Evolutionary conservation across 495 filamentous ascomycete species (phyloP).

Genomic region (Aspergillus wentii): DNA sequence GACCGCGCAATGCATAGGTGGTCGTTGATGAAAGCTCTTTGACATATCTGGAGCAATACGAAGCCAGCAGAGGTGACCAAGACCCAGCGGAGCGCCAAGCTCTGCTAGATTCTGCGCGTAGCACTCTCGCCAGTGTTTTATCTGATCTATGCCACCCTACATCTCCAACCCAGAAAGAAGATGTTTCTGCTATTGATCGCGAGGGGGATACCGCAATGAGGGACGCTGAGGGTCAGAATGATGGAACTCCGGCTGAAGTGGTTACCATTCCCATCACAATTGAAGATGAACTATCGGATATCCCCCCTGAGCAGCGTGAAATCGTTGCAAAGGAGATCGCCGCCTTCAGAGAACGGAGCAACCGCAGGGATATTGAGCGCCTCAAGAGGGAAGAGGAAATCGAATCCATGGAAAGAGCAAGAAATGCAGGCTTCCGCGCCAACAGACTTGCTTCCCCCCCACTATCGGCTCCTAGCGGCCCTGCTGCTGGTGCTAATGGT

Average conservation of each 20-base stretch:
- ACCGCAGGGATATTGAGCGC: constrained; percentile 80
- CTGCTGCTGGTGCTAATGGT: constrained; percentile 69
- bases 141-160: constrained; percentile 67
- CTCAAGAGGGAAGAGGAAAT: constrained; percentile 84
- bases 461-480: constrained; percentile 61
- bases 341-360: constrained; percentile 88
- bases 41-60: constrained; percentile 78
- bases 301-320: constrained; percentile 94
- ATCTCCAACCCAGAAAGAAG: constrained; percentile 44
- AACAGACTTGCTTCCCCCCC: constrained; percentile 69
- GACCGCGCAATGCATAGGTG: constrained; percentile 44
- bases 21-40: constrained; percentile 76
- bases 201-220: constrained; percentile 72
- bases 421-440: constrained; percentile 59
- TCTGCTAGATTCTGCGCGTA: constrained; percentile 63
- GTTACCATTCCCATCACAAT: constrained; percentile 85
- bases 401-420: constrained; percentile 76
- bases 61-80: constrained; percentile 58
- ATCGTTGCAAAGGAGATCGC: constrained; percentile 92
- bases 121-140: constrained; percentile 59
- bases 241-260: constrained; percentile 59
- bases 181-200: constrained; percentile 42
- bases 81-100: constrained; percentile 60
- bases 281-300: constrained; percentile 93
- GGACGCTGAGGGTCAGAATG: constrained; percentile 51